Evolutionary conservation across 2,329 filamentous ascomycete species (phyloP).

Genomic region (Fusarium liriodendri): DNA sequence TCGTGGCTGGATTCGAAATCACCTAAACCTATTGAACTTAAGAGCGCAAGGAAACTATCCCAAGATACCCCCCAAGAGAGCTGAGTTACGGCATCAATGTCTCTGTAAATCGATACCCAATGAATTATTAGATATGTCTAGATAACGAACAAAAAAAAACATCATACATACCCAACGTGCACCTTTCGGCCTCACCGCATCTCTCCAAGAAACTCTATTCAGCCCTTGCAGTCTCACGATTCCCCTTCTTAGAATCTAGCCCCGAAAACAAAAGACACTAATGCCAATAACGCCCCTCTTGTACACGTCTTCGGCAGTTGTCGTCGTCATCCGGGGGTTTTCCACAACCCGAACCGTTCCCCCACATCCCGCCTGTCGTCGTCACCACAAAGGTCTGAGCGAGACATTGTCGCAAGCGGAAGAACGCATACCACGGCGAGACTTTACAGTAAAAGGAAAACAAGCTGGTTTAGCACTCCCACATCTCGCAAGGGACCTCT

Average conservation of each 20-base stretch:
- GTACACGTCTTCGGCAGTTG: neutral
- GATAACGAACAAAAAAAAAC: neutral
- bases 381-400: neutral
- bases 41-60: neutral
- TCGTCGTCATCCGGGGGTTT: neutral
- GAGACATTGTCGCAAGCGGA: neutral
- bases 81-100: neutral
- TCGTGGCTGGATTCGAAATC: slow-evolving; percentile 24
- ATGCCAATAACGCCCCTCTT: neutral
- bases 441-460: no score
- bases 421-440: no score
- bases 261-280: neutral
- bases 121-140: neutral
- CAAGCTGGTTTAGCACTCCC: neutral
- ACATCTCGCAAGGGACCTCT: neutral
- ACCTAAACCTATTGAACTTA: neutral
- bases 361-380: neutral
- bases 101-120: neutral
- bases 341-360: neutral
- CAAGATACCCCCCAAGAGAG: neutral
- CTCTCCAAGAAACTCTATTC: neutral
- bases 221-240: neutral
- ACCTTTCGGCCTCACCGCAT: neutral
- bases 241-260: neutral
- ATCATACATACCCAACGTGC: neutral